Evolutionary conservation across 305 asterid genomes (phyloP).

Genomic region (Fraxinus paxiana): DNA sequence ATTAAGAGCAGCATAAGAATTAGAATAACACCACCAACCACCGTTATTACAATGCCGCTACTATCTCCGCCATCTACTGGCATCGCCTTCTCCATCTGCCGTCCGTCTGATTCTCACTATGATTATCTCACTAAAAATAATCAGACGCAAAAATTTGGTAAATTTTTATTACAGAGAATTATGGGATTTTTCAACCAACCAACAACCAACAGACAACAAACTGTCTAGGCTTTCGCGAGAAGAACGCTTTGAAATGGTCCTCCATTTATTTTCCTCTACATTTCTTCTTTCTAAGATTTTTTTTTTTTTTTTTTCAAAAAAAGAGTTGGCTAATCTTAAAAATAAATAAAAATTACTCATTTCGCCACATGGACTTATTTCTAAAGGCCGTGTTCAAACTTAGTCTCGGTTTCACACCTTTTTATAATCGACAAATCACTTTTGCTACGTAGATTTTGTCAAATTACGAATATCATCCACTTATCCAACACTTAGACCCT

Average conservation of each 20-base stretch:
- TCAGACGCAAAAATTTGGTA: constrained; percentile 30
- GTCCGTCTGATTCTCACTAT: constrained; percentile 23
- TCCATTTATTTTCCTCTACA: neutral
- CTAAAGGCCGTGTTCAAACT: neutral
- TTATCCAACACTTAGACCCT: too few species aligned
- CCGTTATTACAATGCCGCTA: constrained; percentile 33
- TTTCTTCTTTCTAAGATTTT: neutral
- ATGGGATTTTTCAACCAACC: constrained; percentile 32
- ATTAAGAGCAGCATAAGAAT: constrained; percentile 71
- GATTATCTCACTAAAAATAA: constrained; percentile 33
- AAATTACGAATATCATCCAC: too few species aligned
- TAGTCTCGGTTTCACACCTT: neutral
- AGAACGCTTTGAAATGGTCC: constrained; percentile 54
- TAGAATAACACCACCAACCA: constrained; percentile 31
- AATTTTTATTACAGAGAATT: constrained; percentile 2
- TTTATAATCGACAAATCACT: neutral
- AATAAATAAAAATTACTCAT: neutral
- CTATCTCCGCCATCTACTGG: constrained; percentile 25
- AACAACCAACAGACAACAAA: constrained; percentile 27
- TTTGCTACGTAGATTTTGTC: neutral
- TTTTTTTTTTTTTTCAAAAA: neutral
- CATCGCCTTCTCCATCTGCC: constrained; percentile 72
- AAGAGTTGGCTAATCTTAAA: neutral
- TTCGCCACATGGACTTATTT: neutral
- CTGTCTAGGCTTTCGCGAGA: constrained; percentile 40